Percentiles rank a stretch among this genome's conserved stretches.
Conservation (phyloP, 2,329 filamentous ascomycete genomes). For the Diaporthe velutina region DNA sequence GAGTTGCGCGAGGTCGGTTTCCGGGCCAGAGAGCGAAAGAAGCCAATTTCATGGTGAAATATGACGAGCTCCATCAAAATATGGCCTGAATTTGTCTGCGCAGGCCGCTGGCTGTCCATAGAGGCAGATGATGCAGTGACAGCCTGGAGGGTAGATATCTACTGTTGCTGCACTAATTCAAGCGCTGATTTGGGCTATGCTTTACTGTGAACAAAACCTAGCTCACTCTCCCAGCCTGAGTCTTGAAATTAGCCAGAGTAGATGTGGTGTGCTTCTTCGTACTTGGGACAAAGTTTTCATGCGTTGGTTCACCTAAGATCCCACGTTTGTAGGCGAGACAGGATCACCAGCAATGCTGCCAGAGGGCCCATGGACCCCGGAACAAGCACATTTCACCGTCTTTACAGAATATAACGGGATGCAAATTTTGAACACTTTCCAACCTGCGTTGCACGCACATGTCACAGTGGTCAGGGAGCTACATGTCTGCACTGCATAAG, state of each 20-base stretch:
- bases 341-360: background rate
- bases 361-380: too few relatives aligned
- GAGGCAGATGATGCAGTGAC: background rate
- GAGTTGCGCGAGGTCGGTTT: background rate
- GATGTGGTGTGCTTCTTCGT: too few relatives aligned
- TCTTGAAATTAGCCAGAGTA: too few relatives aligned
- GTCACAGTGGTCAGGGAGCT: too few relatives aligned
- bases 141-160: background rate
- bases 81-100: background rate
- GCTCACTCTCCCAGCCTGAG: too few relatives aligned
- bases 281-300: too few relatives aligned
- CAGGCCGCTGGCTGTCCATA: background rate
- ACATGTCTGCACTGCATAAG: background rate
- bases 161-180: background rate
- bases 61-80: background rate
- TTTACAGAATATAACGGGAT: background rate
- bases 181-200: background rate
- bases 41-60: background rate
- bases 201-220: too few relatives aligned
- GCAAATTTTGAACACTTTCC: background rate
- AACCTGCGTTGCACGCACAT: too few relatives aligned
- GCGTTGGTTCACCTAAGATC: too few relatives aligned
- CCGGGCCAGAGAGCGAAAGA: slow-evolving; percentile 1
- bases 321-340: too few relatives aligned
- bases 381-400: background rate